Base-by-base conservation (phyloP, 345 rosid genomes). In the Pistacia integerrima region DNA sequence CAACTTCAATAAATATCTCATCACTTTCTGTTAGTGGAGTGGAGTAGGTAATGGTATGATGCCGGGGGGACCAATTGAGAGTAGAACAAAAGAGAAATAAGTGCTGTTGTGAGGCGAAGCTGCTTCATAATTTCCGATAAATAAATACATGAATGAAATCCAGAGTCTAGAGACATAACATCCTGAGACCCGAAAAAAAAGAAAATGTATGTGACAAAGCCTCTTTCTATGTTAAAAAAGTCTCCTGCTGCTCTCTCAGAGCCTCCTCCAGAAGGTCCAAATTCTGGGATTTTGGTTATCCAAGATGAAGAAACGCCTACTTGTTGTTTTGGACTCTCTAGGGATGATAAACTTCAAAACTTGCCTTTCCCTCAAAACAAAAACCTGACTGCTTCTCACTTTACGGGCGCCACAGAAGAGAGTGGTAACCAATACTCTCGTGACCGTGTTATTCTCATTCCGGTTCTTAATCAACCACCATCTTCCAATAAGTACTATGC, bases 321-420 rank as follows among this genome's bases (percentile, higher is more conserved):
- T 11, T 81, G 85, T 59, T 90, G 85, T 61, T 88, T 82, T 35
- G 94, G 92, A 1, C 46, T 57, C 36, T 87, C 83, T 22, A 72
- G 73, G 20, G 79, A 44, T 14, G 55, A 74, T 58, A 28, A 33
- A n/a, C 75, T 85, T 49, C 64, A 11, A 10, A 81, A 86, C 56
- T 25, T 87, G 8, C 94, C 92, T 54, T 86, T 91, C 78, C 92
- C 97, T 70, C 92, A 88, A 58, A 87, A 89, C 85, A 73, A 80
- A 81, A 80, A 72, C 36, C 66, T 88, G 0, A 81, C 88, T 54
- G 44, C 54, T 84, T 79, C 70, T 63, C 69, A 55, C 73, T 18
- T 30, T 30, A 30, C 33, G 33, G 33, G 33, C 2, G 33, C 33
- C 33, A 30, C 38, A 3, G 74, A 73, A 46, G 1, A 30, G 33